Evolutionary conservation across 805 yeast species (phyloP).

Genomic region (Pichia rugopelliculosa): DNA sequence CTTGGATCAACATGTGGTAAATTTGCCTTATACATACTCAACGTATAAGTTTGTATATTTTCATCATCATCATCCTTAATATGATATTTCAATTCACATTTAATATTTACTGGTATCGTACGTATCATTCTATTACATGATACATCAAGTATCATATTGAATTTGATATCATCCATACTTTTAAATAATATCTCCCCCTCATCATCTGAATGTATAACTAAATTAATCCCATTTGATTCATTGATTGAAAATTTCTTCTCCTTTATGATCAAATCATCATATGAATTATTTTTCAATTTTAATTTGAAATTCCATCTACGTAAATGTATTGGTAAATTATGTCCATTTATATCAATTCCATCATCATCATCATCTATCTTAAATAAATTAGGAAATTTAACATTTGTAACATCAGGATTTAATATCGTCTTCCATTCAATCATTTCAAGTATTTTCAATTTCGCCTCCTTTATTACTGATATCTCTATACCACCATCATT

Average conservation of each 20-base stretch:
- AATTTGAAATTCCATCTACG: conserved; percentile 12
- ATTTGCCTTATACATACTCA: conserved; percentile 41
- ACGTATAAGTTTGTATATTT: conserved; percentile 25
- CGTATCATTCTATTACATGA: conserved; percentile 4
- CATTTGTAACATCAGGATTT: background rate
- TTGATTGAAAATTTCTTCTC: background rate
- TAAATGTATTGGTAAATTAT: conserved; percentile 19
- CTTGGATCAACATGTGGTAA: conserved; percentile 68
- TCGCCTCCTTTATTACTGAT: conserved; percentile 1
- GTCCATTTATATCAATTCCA: background rate
- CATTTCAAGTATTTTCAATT: conserved; percentile 7
- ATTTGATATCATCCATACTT: background rate
- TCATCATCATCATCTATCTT: background rate
- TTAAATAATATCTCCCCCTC: background rate
- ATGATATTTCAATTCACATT: conserved; percentile 15
- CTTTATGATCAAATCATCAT: conserved; percentile 20
- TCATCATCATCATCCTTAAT: conserved; percentile 6
- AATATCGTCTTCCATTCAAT: conserved; percentile 6
- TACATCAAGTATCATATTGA: conserved; percentile 2
- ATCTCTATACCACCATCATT: conserved; percentile 2
- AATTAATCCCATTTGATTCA: conserved; percentile 2
- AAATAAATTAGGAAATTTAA: conserved; percentile 6
- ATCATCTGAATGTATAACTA: conserved; percentile 8
- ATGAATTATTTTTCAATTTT: conserved; percentile 19
- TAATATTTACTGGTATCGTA: conserved; percentile 19